A percentile compares a stretch with the other conserved stretches of the same genome.
These are phyloP conservation scores for Priceomyces medius DNA, from an alignment of 805 yeast species.

Conservation along the genomic window DNA sequence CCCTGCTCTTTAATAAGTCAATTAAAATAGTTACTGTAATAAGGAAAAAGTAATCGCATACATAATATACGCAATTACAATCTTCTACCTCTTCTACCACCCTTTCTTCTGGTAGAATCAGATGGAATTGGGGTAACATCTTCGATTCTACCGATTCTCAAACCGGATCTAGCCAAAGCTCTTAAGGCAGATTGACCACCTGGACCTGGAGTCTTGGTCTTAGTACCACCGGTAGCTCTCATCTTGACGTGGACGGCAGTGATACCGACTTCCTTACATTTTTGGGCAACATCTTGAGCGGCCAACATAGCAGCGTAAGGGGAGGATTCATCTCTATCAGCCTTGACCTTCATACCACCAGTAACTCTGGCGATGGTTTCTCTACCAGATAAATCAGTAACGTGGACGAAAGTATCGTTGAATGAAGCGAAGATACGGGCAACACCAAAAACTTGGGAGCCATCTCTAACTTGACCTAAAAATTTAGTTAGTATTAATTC, in stretches of 20 bases:
- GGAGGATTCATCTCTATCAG: conserved; percentile 99
- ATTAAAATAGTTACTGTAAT: conserved; percentile 1
- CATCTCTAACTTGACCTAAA: conserved; percentile 63
- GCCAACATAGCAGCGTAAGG: conserved; percentile 99
- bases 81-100: conserved; percentile 99
- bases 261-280: conserved; percentile 99
- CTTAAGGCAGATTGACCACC: conserved; percentile 99
- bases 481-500: background rate
- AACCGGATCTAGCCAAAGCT: conserved; percentile 99
- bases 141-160: conserved; percentile 99
- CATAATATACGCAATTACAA: conserved; percentile 53
- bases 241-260: conserved; percentile 99
- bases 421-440: conserved; percentile 99
- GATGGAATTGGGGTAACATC: conserved; percentile 99
- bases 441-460: conserved; percentile 99
- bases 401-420: conserved; percentile 99
- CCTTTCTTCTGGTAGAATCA: conserved; percentile 99
- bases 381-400: conserved; percentile 98
- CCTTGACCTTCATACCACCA: conserved; percentile 99
- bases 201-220: conserved; percentile 99
- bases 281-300: conserved; percentile 98
- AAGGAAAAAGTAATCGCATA: background rate
- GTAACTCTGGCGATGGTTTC: conserved; percentile 99
- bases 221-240: conserved; percentile 99
- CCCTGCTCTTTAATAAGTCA: conserved; percentile 1